Conservation (phyloP, 2,329 filamentous ascomycete species). For the Sodiomyces alkalinus region DNA sequence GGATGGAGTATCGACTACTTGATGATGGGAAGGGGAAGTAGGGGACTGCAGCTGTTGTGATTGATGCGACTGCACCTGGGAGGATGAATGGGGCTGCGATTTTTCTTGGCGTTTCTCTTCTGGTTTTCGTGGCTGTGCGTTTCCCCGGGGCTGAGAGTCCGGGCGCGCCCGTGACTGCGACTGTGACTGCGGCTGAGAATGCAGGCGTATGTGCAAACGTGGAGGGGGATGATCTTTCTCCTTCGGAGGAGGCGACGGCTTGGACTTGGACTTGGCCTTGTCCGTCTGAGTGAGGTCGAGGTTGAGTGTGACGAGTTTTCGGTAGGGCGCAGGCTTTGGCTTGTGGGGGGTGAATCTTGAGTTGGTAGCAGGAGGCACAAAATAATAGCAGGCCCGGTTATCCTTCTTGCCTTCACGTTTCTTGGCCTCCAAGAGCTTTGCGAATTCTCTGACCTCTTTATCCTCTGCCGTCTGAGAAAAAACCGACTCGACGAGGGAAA, state of each 20-base stretch:
- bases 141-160: neutral
- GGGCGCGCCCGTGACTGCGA: neutral
- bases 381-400: constrained; percentile 36
- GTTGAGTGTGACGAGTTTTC: constrained; percentile 27
- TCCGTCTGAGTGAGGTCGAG: constrained; percentile 8
- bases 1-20: constrained; percentile 6
- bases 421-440: constrained; percentile 31
- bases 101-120: too few relatives aligned
- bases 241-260: neutral
- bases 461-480: constrained; percentile 40
- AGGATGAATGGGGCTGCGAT: neutral
- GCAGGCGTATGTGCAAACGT: neutral
- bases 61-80: neutral
- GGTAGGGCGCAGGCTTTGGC: constrained; percentile 34
- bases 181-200: neutral
- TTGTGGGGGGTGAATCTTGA: constrained; percentile 25
- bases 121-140: too few relatives aligned
- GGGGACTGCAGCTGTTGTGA: neutral
- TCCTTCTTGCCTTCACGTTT: constrained; percentile 42
- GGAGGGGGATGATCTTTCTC: too few relatives aligned
- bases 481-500: constrained; percentile 42
- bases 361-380: constrained; percentile 31
- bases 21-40: too few relatives aligned
- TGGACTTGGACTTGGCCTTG: neutral
- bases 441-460: constrained; percentile 35